phyloP scores from a whole-genome alignment of 805 yeast species.

The Metschnikowia borealis region DNA sequence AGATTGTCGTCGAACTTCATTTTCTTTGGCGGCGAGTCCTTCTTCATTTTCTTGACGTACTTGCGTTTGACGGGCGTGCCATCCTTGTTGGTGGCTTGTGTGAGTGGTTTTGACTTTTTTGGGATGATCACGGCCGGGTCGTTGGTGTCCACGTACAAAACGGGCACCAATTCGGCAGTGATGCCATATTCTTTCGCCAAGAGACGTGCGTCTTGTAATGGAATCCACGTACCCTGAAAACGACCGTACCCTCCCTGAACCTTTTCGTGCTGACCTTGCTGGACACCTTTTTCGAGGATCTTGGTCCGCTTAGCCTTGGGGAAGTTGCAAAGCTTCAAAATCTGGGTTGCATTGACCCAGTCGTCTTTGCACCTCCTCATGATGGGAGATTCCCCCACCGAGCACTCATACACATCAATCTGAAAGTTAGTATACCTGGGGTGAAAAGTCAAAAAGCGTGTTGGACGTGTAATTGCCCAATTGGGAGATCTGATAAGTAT shows the following conservation, averaged over 20 bases:
- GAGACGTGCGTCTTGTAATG: constrained; percentile 62
- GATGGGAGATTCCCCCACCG: constrained; percentile 63
- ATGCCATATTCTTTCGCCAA: constrained; percentile 40
- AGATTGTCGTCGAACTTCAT: constrained; percentile 23
- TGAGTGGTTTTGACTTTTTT: constrained; percentile 27
- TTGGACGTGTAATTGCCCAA: not conserved
- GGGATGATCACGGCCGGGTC: constrained; percentile 37
- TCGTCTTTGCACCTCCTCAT: constrained; percentile 90
- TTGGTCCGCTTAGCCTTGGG: constrained; percentile 93
- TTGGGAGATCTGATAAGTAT: not conserved
- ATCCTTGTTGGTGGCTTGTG: constrained; percentile 25
- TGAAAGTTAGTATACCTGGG: constrained; percentile 11
- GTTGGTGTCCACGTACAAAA: constrained; percentile 33
- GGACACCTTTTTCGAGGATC: constrained; percentile 90
- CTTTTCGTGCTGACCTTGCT: constrained; percentile 82
- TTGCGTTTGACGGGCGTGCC: constrained; percentile 42
- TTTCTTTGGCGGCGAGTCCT: constrained; percentile 50
- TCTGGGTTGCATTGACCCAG: constrained; percentile 97
- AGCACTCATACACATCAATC: constrained; percentile 69
- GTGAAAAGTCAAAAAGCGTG: not conserved
- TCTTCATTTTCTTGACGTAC: constrained; percentile 46
- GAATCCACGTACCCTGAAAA: constrained; percentile 97
- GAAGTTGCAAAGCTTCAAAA: constrained; percentile 86
- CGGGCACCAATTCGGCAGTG: constrained; percentile 39
- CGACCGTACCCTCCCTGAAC: constrained; percentile 97